Base-by-base conservation (phyloP, 192 early-diverging fungal genomes). In the Gamsiella multidivaricata region DNA sequence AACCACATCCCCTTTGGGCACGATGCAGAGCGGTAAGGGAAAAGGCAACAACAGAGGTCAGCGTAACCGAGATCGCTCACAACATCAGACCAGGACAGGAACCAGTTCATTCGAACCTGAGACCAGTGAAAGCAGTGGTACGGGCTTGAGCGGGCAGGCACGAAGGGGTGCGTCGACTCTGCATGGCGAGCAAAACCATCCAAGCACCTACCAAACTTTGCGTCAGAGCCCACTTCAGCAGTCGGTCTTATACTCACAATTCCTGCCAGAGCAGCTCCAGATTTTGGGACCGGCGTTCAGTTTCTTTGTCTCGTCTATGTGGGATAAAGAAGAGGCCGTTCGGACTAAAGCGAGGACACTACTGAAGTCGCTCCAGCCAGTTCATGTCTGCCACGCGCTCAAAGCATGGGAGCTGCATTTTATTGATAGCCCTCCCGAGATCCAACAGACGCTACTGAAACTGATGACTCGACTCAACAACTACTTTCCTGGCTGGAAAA, bases 401-500 rank as follows among this genome's bases (percentile, higher is more conserved):
- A 82, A 85, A 51, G 84, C 86, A 11, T 89, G 88, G 88, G 86
- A 89, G 54, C 80, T 80, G 15, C 80, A 86, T 62, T 89, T 89
- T 58, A 45, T 82, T 26, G 52, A 54, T 3, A 81, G 84, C 3
- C 51, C 69, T 3, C 68, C 69, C 11, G 59, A 80, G n/a, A 56
- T 82, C 49, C 78, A 71, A 29, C 78, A 78, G 12, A 51, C 71
- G 2, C 52, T 85, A 0, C 54, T 83, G 25, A 84, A 81, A 54
- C 56, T 86, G 23, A 89, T 89, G 88, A 76, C 82, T n/a, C 81
- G 80, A 20, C 60, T 89, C 0, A 82, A 89, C 57, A 82, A 82
- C 4, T 49, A 82, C 34, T 89, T 87, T 54, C 88, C 88, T 22
- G 64, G 73, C 33, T 89, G 86, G 88, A 78, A 62, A 33, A 78